These are phyloP conservation scores for Calonectria montana DNA, from an alignment of 2,329 filamentous ascomycete species.

Conservation along the genomic window DNA sequence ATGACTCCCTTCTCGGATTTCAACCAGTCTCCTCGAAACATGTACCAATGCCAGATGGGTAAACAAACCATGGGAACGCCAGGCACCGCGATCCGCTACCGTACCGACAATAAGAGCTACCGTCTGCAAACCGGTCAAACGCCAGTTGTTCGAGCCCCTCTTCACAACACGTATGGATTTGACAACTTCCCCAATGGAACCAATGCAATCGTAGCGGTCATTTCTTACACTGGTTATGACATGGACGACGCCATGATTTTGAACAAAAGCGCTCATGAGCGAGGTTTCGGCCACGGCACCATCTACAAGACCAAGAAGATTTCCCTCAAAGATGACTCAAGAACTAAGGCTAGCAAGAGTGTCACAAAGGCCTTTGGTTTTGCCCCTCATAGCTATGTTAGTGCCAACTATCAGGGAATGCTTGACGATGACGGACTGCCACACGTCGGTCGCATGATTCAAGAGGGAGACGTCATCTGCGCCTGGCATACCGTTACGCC, in stretches of 20 bases:
- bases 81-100: conserved; percentile 83
- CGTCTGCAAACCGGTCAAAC: conserved; percentile 95
- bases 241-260: conserved; percentile 99
- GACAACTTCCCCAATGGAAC: conserved; percentile 98
- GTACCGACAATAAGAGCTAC: conserved; percentile 98
- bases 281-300: conserved; percentile 94
- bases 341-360: conserved; percentile 73
- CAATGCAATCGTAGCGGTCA: conserved; percentile 96
- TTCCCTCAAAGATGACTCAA: conserved; percentile 82
- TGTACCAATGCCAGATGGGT: conserved; percentile 99
- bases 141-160: conserved; percentile 88
- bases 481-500: conserved; percentile 90
- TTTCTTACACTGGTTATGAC: conserved; percentile 98
- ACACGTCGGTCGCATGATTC: conserved; percentile 79
- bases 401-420: conserved; percentile 74
- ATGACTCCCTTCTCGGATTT: conserved; percentile 99
- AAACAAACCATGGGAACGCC: conserved; percentile 99
- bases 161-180: conserved; percentile 95
- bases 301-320: conserved; percentile 99
- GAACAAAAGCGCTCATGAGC: conserved; percentile 96
- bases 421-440: conserved; percentile 92
- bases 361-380: conserved; percentile 91
- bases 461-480: conserved; percentile 85
- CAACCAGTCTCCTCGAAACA: conserved; percentile 98
- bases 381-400: conserved; percentile 79